Percentiles rank a stretch among this genome's conserved stretches.
These are phyloP conservation scores for Exophiala oligosperma DNA, from an alignment of 2,329 filamentous ascomycete species.

Conservation along the genomic window DNA sequence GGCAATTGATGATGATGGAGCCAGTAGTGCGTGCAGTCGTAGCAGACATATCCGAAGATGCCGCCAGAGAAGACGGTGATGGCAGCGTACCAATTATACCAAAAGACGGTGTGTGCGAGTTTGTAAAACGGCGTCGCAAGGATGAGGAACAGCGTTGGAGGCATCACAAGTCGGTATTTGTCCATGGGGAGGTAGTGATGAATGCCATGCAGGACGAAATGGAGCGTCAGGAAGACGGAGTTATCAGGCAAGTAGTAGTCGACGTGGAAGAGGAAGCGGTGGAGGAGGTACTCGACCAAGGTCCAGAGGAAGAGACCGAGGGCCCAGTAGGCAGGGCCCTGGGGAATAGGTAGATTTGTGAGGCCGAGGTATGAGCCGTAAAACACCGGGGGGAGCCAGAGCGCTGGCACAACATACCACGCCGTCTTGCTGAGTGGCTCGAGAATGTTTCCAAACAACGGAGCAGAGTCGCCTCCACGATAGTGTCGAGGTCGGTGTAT, in stretches of 20 bases:
- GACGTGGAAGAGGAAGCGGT: conserved; percentile 90
- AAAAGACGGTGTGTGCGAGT: conserved; percentile 79
- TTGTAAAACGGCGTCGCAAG: conserved; percentile 92
- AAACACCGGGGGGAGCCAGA: conserved; percentile 80
- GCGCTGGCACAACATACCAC: conserved; percentile 82
- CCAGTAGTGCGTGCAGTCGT: conserved; percentile 98
- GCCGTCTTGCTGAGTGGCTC: conserved; percentile 94
- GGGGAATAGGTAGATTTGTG: conserved; percentile 49
- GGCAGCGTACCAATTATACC: conserved; percentile 80
- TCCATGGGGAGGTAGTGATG: conserved; percentile 99
- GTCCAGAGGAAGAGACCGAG: conserved; percentile 81
- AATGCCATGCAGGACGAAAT: conserved; percentile 94
- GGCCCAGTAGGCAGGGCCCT: conserved; percentile 63
- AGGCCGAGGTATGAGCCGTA: conserved; percentile 71
- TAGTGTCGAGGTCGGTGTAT: conserved; percentile 95
- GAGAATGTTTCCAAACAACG: conserved; percentile 96
- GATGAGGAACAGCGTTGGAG: conserved; percentile 78
- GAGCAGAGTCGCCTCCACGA: conserved; percentile 87
- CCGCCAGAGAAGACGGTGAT: conserved; percentile 81
- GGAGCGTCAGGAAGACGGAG: conserved; percentile 76
- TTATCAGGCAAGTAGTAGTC: conserved; percentile 93
- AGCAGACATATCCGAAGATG: conserved; percentile 93
- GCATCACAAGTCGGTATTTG: conserved; percentile 95
- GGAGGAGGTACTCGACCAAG: conserved; percentile 82
- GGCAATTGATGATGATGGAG: conserved; percentile 94